phyloP scores from a whole-genome alignment of 768 basidiomycete species.

The Rhodocollybia butyracea region DNA sequence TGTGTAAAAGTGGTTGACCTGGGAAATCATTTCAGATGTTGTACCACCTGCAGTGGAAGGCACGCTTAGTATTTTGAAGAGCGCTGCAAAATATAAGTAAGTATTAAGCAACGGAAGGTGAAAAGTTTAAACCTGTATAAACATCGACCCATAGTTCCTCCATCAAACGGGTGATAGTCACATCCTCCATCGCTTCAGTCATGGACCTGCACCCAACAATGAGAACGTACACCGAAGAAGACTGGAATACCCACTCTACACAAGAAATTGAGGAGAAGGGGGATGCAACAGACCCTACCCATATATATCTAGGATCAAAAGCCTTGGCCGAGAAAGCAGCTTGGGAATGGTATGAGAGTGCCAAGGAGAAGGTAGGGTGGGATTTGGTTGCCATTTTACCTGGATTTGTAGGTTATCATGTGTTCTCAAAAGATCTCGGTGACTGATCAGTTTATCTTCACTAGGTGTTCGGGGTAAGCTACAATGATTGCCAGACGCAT shows the following conservation, averaged over 20 bases:
- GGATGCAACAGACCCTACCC: slow-evolving; percentile 25
- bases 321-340: slow-evolving; percentile 45
- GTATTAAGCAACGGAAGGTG: background rate
- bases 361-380: no score
- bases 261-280: slow-evolving; percentile 39
- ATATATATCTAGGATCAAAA: slow-evolving; percentile 46
- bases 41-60: slow-evolving; percentile 57
- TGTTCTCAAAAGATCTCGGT: no score
- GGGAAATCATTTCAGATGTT: slow-evolving; percentile 27
- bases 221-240: slow-evolving; percentile 27
- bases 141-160: slow-evolving; percentile 25
- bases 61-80: slow-evolving; percentile 44
- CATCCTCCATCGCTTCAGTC: slow-evolving; percentile 45
- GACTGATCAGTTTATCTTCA: no score
- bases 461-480: no score
- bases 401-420: slow-evolving; percentile 23
- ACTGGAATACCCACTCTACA: slow-evolving; percentile 47
- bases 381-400: background rate
- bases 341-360: background rate
- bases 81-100: slow-evolving; percentile 34
- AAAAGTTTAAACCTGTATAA: background rate
- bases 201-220: slow-evolving; percentile 11
- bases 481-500: no score
- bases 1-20: background rate
- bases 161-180: slow-evolving; percentile 54